These are phyloP conservation scores for Dactylonectria estremocensis DNA, from an alignment of 2,329 filamentous ascomycete genomes.

Conservation along the genomic window DNA sequence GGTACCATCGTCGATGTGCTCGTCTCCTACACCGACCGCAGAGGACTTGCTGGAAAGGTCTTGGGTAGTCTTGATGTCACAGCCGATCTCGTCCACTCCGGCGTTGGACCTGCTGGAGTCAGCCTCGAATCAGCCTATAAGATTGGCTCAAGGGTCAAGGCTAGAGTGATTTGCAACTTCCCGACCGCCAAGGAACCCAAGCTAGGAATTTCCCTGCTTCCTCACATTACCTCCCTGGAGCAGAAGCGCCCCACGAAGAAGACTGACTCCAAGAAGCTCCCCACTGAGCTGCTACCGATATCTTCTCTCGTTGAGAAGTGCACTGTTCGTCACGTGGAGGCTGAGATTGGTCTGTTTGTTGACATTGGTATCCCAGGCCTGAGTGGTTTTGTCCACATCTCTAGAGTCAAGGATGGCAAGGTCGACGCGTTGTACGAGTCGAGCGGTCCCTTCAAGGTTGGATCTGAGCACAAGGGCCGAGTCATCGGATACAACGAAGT, in stretches of 20 bases:
- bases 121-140: conserved; percentile 86
- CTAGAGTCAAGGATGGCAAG: conserved; percentile 90
- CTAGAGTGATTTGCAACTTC: conserved; percentile 89
- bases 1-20: conserved; percentile 92
- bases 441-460: conserved; percentile 83
- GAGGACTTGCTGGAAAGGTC: conserved; percentile 89
- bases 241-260: conserved; percentile 57
- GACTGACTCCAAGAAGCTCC: conserved; percentile 60
- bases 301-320: conserved; percentile 85
- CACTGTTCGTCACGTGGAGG: conserved; percentile 84
- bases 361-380: conserved; percentile 76
- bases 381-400: conserved; percentile 95
- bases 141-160: conserved; percentile 86
- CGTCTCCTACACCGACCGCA: conserved; percentile 80
- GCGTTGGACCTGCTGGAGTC: conserved; percentile 76
- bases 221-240: conserved; percentile 81
- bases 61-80: conserved; percentile 94
- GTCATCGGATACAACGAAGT: conserved; percentile 89
- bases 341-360: conserved; percentile 85
- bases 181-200: conserved; percentile 85
- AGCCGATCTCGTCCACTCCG: conserved; percentile 91
- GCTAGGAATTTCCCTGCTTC: conserved; percentile 88
- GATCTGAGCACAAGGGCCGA: conserved; percentile 84
- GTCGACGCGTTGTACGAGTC: conserved; percentile 85
- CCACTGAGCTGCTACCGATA: conserved; percentile 74